Evolutionary conservation across 805 yeast species (phyloP).

Genomic region (Saturnispora dispora): DNA sequence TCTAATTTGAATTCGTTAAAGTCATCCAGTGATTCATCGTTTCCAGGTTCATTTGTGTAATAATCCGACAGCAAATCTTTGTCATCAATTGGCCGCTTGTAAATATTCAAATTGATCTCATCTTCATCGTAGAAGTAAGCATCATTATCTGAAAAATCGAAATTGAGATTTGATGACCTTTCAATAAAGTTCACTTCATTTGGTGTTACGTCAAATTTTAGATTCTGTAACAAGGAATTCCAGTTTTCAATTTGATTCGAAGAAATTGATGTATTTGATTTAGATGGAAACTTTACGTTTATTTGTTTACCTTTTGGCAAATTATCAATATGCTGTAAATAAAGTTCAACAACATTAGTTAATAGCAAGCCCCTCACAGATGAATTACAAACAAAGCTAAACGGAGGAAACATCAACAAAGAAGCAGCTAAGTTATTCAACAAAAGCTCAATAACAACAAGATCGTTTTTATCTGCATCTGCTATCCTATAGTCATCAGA

Average conservation of each 20-base stretch:
- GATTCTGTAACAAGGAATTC: neutral
- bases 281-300: neutral
- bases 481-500: conserved; percentile 1
- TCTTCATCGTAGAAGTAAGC: conserved; percentile 3
- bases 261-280: neutral
- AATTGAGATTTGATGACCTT: conserved; percentile 12
- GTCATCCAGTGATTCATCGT: neutral
- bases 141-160: conserved; percentile 2
- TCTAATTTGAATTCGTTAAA: neutral
- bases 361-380: neutral
- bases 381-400: neutral
- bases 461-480: neutral
- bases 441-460: neutral
- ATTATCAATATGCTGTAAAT: neutral
- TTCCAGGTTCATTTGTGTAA: neutral
- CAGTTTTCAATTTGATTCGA: neutral
- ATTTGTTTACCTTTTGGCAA: neutral
- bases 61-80: neutral
- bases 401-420: conserved; percentile 1
- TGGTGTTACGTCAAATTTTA: neutral
- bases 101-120: conserved; percentile 1
- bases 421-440: conserved; percentile 9
- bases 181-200: neutral
- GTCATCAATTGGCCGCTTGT: neutral
- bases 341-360: conserved; percentile 5